Conservation (phyloP, 31 red algal genomes). For the Bonnemaisonia californica region DNA sequence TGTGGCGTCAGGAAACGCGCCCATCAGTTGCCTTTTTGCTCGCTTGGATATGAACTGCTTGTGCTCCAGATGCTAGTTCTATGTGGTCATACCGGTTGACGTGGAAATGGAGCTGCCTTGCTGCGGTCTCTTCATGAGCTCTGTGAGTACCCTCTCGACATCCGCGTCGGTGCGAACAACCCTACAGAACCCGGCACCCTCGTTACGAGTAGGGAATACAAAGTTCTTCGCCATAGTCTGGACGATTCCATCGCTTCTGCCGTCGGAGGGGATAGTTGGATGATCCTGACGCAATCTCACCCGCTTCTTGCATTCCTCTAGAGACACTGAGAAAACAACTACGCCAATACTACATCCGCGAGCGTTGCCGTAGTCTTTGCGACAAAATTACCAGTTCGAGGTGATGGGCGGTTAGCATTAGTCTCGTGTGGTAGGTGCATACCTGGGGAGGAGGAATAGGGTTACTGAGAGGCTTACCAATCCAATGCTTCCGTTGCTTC, state of each 20-base stretch:
- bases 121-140: conserved; percentile 2
- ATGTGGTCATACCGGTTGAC: too few relatives aligned
- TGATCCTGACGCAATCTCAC: conserved; percentile 21
- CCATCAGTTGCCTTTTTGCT: too few relatives aligned
- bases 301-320: conserved; percentile 17
- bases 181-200: conserved; percentile 42
- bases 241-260: background rate
- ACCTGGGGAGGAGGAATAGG: too few relatives aligned
- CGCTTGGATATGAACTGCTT: too few relatives aligned
- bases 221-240: conserved; percentile 14
- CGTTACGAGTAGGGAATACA: conserved; percentile 16
- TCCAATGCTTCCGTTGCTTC: conserved; percentile 51
- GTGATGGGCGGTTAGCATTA: too few relatives aligned
- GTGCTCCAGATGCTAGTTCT: too few relatives aligned
- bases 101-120: too few relatives aligned
- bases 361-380: conserved; percentile 21
- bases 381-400: background rate
- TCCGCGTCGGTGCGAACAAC: conserved; percentile 29
- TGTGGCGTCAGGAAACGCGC: too few relatives aligned
- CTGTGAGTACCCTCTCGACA: conserved; percentile 16
- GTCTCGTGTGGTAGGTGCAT: too few relatives aligned
- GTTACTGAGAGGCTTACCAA: conserved; percentile 19
- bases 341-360: conserved; percentile 27
- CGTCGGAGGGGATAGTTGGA: conserved; percentile 12
- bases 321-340: conserved; percentile 41